These are phyloP conservation scores for Lablab purpureus DNA, from an alignment of 306 rosid species.

Conservation along the genomic window DNA sequence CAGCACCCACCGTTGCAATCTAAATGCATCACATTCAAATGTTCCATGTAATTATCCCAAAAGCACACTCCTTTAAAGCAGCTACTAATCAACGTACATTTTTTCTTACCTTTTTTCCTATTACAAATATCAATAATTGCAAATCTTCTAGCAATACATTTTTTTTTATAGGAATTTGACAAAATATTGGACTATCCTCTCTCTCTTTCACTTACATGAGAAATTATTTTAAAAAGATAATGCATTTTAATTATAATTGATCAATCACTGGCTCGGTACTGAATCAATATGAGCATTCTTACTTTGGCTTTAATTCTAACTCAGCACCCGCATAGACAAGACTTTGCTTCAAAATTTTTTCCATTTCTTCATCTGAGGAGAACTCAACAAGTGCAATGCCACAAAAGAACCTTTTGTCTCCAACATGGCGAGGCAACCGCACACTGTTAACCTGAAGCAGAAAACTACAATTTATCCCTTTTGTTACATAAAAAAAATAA, in stretches of 20 bases:
- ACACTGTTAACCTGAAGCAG: slow-evolving; percentile 75
- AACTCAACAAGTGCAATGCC: slow-evolving; percentile 89
- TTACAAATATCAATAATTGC: neutral
- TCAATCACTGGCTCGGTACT: neutral
- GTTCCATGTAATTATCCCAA: neutral
- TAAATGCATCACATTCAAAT: neutral
- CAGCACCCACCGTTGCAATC: neutral
- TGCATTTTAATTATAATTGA: neutral
- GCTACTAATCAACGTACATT: neutral
- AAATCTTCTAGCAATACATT: neutral
- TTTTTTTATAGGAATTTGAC: neutral
- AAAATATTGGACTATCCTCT: neutral
- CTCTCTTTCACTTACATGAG: neutral
- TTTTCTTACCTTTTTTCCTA: neutral
- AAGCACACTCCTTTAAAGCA: slow-evolving; percentile 11
- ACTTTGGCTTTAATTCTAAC: slow-evolving; percentile 77
- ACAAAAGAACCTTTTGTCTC: slow-evolving; percentile 71
- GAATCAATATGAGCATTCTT: slow-evolving; percentile 44
- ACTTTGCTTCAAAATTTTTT: slow-evolving; percentile 54
- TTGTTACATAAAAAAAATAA: neutral
- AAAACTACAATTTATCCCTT: slow-evolving; percentile 17
- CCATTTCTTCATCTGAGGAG: slow-evolving; percentile 72
- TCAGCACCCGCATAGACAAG: slow-evolving; percentile 67
- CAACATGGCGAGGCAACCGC: slow-evolving; percentile 83
- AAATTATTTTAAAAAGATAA: neutral